Evolutionary conservation across 306 rosid species (phyloP).

Genomic region (Medicago lupulina): DNA sequence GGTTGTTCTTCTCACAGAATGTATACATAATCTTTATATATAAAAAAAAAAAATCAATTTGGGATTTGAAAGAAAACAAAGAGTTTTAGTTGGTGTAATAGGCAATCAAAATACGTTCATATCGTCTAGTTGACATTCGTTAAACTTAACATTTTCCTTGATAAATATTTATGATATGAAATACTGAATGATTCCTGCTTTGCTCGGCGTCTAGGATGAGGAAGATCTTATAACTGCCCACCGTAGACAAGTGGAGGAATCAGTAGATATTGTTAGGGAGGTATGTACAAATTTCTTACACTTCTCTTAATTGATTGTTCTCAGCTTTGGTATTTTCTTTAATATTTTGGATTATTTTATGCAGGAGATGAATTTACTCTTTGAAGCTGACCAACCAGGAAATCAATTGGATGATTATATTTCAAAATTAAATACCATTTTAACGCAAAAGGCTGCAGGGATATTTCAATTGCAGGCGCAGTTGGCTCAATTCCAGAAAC

Average conservation of each 20-base stretch:
- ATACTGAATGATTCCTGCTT: slow-evolving; percentile 33
- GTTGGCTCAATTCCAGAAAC: slow-evolving; percentile 82
- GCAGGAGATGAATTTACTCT: slow-evolving; percentile 92
- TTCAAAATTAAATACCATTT: slow-evolving; percentile 71
- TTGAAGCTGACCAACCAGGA: slow-evolving; percentile 86
- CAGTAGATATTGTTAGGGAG: slow-evolving; percentile 86
- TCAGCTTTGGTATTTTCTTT: slow-evolving; percentile 6
- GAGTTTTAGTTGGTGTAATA: not conserved
- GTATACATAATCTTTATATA: not conserved
- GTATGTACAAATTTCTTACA: slow-evolving; percentile 45
- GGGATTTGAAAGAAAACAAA: not conserved
- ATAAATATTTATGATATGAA: slow-evolving; percentile 20
- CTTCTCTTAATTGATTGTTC: slow-evolving; percentile 9
- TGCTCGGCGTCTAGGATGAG: slow-evolving; percentile 70
- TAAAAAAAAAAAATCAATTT: not conserved
- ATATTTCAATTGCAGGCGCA: slow-evolving; percentile 82
- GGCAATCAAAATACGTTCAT: not conserved
- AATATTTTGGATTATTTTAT: slow-evolving; percentile 32
- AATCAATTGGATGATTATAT: slow-evolving; percentile 78
- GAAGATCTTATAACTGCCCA: slow-evolving; percentile 87
- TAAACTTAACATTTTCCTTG: not conserved
- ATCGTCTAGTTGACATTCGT: not conserved
- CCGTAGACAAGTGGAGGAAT: slow-evolving; percentile 88
- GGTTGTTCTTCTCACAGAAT: no score
- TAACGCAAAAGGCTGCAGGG: slow-evolving; percentile 81